Base-by-base conservation (phyloP, 805 yeast genomes). In the Wickerhamomyces bisporus region DNA sequence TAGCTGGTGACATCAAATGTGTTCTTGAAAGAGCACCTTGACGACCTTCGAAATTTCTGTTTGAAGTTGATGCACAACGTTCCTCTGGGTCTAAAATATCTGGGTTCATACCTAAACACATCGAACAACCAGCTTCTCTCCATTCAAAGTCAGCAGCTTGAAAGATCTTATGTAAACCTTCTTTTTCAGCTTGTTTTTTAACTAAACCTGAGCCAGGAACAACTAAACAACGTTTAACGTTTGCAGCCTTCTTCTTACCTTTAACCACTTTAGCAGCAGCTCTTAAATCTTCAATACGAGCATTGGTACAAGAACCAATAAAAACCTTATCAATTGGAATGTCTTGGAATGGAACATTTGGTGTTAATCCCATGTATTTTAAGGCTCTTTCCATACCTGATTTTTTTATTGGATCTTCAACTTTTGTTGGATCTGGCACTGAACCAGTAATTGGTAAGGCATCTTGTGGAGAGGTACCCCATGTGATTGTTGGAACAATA, bases 381-480 rank as follows among this genome's bases (percentile, higher is more conserved):
- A 93, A 76, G 32, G 98, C 93, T 57, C 97, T 81, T 66, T 81
- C 87, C 80, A 93, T 84, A 57, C 94, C 93, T 12, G 83, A 69
- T 55, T 77, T 80, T 61, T 77, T 77, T 60, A 80, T 79, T 45
- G 91, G 86, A 59, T 85, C 93, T 25, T 70, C 61, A 20, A 77
- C 73, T 39, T 66, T 66, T n/a, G 79, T 60, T 44, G 98, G 98
- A 60, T 93, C 94, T 36, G 98, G 98, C 32, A 88, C 95, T 15
- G 66, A 55, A 26, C 86, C 95, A 13, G 94, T 82, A 54, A 93
- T 89, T 43, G 98, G 97, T 47, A 93, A 71, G 33, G 98, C 98
- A 60, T 93, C 98, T 68, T 93, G 98, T 24, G 98, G 98, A 54
- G 98, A 91, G 52, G 93, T 93, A 71, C 98, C 98, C 98, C 98